Evolutionary conservation across 768 basidiomycete genomes (phyloP).

Genomic region (Lactarius quietus): DNA sequence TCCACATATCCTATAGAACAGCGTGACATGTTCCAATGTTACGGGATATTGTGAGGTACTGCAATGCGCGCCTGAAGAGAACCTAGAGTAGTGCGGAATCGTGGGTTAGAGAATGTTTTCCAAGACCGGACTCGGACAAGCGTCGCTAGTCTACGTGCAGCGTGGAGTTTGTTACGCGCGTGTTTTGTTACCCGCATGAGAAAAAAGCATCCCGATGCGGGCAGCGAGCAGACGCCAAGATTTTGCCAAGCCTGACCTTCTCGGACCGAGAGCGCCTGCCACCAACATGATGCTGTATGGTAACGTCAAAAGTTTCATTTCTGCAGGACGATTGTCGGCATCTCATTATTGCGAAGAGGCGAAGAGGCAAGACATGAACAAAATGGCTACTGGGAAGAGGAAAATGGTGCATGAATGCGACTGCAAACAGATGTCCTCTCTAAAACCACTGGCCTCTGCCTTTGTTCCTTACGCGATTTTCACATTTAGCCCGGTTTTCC

Average conservation of each 20-base stretch:
- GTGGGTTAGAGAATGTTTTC: not conserved
- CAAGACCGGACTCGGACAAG: not conserved
- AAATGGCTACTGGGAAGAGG: not conserved
- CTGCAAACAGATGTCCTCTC: not conserved
- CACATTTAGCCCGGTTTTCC: not conserved
- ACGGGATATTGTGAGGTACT: slow-evolving; percentile 7
- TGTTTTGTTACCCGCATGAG: no score
- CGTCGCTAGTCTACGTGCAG: slow-evolving; percentile 2
- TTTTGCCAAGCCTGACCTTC: not conserved
- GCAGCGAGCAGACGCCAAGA: slow-evolving; percentile 7
- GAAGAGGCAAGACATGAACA: not conserved
- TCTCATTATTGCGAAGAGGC: not conserved
- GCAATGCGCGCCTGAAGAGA: slow-evolving; percentile 4
- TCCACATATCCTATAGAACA: slow-evolving; percentile 3
- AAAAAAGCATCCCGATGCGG: slow-evolving; percentile 12
- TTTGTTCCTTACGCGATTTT: not conserved
- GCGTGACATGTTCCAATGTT: slow-evolving; percentile 8
- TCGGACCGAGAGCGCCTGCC: not conserved
- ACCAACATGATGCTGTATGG: no score
- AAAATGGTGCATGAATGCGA: not conserved
- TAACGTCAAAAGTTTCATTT: not conserved
- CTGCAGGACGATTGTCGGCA: not conserved
- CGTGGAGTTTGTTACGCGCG: slow-evolving; percentile 19
- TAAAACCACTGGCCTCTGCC: not conserved
- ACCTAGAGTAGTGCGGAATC: not conserved